A percentile compares a stretch with the other conserved stretches of the same genome.
Conservation (phyloP, 257 asterid species). For the Agastache rugosa region DNA sequence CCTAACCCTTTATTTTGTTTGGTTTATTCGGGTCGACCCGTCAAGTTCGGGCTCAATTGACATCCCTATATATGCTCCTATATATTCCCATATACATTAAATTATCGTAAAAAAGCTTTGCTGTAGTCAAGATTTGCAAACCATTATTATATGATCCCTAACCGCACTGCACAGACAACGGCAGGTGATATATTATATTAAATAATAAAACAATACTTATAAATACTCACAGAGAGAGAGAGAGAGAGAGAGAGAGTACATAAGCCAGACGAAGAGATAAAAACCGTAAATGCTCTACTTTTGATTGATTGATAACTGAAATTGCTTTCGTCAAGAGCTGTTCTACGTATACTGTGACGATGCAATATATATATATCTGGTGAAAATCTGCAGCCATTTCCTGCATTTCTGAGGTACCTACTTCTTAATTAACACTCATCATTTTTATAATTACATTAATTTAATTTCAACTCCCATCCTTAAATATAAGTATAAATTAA, state of each 20-base stretch:
- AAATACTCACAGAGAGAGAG: not conserved
- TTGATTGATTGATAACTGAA: not conserved
- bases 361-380: not conserved
- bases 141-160: slow-evolving; percentile 35
- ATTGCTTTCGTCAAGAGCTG: not conserved
- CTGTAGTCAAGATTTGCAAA: slow-evolving; percentile 48
- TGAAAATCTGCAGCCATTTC: slow-evolving; percentile 15
- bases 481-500: too few relatives aligned
- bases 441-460: not conserved
- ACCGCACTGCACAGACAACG: slow-evolving; percentile 32
- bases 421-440: not conserved
- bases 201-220: not conserved
- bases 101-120: slow-evolving; percentile 36
- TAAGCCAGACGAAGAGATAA: not conserved
- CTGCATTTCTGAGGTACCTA: slow-evolving; percentile 31
- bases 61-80: not conserved
- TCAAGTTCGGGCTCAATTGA: too few relatives aligned
- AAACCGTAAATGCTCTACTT: slow-evolving; percentile 7
- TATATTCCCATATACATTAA: slow-evolving; percentile 24
- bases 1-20: too few relatives aligned
- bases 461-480: too few relatives aligned
- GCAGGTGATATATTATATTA: slow-evolving; percentile 5
- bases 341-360: not conserved
- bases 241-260: slow-evolving; percentile 16
- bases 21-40: too few relatives aligned